Evolutionary conservation across 2,329 filamentous ascomycete species (phyloP), one percentile per base, ranked within the genome.

Genomic region (Thermothelomyces thermophilus): DNA sequence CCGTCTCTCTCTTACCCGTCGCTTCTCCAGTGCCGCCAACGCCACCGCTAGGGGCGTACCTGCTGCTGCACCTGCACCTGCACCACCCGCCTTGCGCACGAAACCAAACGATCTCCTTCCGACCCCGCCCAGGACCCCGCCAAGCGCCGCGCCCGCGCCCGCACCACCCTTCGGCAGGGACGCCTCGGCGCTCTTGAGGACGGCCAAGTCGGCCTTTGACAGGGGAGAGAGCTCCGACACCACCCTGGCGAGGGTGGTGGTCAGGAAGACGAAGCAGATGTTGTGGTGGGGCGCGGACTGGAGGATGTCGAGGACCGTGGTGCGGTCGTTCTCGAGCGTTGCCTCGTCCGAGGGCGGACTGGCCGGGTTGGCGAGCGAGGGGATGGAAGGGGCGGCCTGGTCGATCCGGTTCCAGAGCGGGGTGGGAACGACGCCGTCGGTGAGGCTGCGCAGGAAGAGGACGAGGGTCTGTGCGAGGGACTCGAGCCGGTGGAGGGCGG

Each of bases 221-320:
- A 74, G 57, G 20, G 59, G 75, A 35, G 62, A 64, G 5, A 82
- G 65, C 48, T 82, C 78, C 0, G 69, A 64, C 1, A 73, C 69
- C 1, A 79, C 68, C 3, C 74, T 72, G 2, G 73, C 69, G 1
- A 96, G 74, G 68, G 90, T 90, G 8, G 87, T 83, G 0, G 85
- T 88, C 14, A 96, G 71, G 56, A 96, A 90, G 2, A 95, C 86
- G 62, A 96, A 95, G 0, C 86, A 86, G 48, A 95, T 90, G 63
- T 89, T 93, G 68, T 95, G 86, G 43, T 84, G 84, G 0, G 89
- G 86, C 0, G 80, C 76, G 2, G 77, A 72, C 0, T 84, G 78
- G 2, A 96, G 75, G 2, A 84, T 76, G 57, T 96, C 90, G 5
- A 95, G 78, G 1, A 93, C 65, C 3, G 68, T 62, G 0, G 67